Conservation (phyloP, 2,329 filamentous ascomycete species). For the Fusarium sp. region DNA sequence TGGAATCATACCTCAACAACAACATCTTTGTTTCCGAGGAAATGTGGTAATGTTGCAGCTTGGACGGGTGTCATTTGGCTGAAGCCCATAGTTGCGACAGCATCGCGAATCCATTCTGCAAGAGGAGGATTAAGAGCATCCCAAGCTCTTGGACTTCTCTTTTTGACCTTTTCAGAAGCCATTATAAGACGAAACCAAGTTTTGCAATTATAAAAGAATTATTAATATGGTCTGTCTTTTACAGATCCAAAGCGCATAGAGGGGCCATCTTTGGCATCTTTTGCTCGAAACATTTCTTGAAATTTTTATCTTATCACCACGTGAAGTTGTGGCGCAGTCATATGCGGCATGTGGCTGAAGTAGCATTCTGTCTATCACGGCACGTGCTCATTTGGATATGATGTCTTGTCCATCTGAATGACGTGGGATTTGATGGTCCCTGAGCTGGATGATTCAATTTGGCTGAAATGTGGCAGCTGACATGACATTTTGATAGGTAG, state of each 20-base stretch:
- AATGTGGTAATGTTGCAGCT: conserved; percentile 87
- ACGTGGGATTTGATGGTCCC: conserved; percentile 19
- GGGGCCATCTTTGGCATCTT: conserved; percentile 20
- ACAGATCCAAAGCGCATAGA: conserved; percentile 28
- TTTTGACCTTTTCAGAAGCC: conserved; percentile 49
- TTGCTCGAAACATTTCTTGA: conserved; percentile 44
- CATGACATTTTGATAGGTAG: conserved; percentile 1
- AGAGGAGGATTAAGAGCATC: conserved; percentile 51
- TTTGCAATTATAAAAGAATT: not conserved
- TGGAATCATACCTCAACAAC: conserved; percentile 75
- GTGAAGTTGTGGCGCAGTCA: conserved; percentile 35
- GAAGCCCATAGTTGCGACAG: conserved; percentile 86
- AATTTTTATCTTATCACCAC: conserved; percentile 48
- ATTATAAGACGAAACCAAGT: conserved; percentile 29
- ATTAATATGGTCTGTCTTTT: not conserved
- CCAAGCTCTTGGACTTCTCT: conserved; percentile 61
- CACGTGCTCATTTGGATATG: conserved; percentile 15
- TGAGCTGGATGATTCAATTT: conserved; percentile 1
- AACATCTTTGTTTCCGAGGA: conserved; percentile 90
- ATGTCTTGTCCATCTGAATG: conserved; percentile 1
- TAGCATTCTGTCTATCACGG: not conserved
- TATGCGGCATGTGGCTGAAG: not conserved
- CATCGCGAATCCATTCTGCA: conserved; percentile 82
- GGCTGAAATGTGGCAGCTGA: conserved; percentile 5
- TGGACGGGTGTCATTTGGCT: conserved; percentile 93